A percentile compares a stretch with the other conserved stretches of the same genome.
Evolutionary conservation across 1,139 yeast genomes (phyloP).

Genomic region (Pichia kudriavzevii): DNA sequence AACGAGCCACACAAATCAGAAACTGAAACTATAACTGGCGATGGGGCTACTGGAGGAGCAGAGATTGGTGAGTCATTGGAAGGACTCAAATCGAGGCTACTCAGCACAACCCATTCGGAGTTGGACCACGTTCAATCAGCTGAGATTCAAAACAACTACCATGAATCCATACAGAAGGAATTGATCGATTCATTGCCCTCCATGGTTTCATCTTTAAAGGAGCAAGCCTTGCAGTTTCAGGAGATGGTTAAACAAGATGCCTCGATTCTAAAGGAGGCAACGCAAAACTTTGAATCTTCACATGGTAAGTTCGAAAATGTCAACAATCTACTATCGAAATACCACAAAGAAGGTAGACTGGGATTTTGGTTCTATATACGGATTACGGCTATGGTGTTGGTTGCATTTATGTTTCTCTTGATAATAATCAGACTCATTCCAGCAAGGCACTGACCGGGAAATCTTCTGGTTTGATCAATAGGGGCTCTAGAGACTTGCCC

Average conservation of each 20-base stretch:
- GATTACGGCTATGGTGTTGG: constrained; percentile 17
- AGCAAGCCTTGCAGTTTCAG: constrained; percentile 28
- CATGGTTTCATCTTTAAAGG: constrained; percentile 24
- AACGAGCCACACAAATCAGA: no score
- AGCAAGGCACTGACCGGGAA: constrained; percentile 19
- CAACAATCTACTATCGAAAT: constrained; percentile 21
- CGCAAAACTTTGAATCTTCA: constrained; percentile 26
- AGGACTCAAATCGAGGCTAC: constrained; percentile 20
- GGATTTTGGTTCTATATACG: constrained; percentile 28
- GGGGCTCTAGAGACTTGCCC: constrained; percentile 21
- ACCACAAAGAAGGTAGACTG: constrained; percentile 26
- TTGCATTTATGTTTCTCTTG: constrained; percentile 21
- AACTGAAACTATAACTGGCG: neutral
- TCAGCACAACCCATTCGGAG: constrained; percentile 18
- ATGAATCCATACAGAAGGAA: constrained; percentile 27
- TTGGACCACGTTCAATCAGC: constrained; percentile 19
- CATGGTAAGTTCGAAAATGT: constrained; percentile 24
- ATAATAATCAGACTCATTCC: constrained; percentile 26
- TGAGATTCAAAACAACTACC: constrained; percentile 23
- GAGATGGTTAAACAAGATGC: constrained; percentile 27
- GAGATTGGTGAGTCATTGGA: constrained; percentile 20
- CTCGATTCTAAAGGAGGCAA: constrained; percentile 25
- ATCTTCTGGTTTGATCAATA: constrained; percentile 18
- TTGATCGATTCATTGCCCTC: constrained; percentile 26
- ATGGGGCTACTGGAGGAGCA: neutral